Base-by-base conservation (phyloP, 164 flowering plant genomes). In the Echeveria elegans region DNA sequence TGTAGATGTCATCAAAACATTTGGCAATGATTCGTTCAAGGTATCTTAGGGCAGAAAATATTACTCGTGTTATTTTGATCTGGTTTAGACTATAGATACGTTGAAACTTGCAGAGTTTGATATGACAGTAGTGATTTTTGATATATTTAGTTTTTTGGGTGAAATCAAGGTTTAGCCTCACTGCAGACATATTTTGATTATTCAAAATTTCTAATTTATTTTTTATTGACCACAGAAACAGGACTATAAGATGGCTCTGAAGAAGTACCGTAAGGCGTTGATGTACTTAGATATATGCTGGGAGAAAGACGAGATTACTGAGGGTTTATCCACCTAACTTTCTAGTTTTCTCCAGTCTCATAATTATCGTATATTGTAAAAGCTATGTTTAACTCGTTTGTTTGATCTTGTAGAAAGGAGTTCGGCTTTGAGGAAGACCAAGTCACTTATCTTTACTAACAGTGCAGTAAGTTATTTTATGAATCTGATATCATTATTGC, bases 221-320 rank as follows among this genome's bases (percentile, higher is more conserved):
- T 28, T 12, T 56, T 28, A 28, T 56, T 50, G 18, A 28, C 32
- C 68, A 26, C 83, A 95, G 99, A 95, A 90, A 72, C 91, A 83
- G 79, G 97, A 95, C 70, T 90, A 78, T 53, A 92, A 85, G 71
- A 90, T 86, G 97, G 98, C 98, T 71, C 88, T 88, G 41, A 82
- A 86, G 66, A 95, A 95, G 79, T 95, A 95, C 62, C 72, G 89
- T 59, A 95, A 95, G 76, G 97, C 94, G 26, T 72, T 95, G 76
- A 96, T 94, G 34, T 95, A 88, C 73, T 78, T 95, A 79, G 99
- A 95, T 77, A 75, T 81, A 40, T 95, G 97, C 81, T 95, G 99
- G 99, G 99, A 95, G 78, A 92, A 88, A 71, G 96, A 90, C 29
- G 97, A 85, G 38, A 87, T 95, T 74, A 91, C 88, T 83, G 94